Conservation (phyloP, 108 stramenopile species). For the Aurantiochytrium sp. region DNA sequence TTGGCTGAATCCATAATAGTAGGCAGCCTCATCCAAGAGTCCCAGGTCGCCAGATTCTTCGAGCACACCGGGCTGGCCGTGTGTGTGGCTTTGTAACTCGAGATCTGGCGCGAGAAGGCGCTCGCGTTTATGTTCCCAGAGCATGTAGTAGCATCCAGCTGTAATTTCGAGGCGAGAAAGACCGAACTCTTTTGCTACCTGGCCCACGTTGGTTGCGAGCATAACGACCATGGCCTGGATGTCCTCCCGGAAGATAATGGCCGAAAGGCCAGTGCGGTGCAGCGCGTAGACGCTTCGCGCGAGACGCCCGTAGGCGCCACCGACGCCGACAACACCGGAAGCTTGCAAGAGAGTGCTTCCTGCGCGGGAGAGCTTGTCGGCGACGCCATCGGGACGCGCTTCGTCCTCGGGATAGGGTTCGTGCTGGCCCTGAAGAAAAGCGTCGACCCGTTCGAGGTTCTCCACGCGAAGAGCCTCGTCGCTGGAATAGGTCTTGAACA, state of each 20-base stretch:
- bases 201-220: neutral
- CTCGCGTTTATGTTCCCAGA: slow-evolving; percentile 6
- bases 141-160: neutral
- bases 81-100: neutral
- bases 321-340: neutral
- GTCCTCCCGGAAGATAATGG: slow-evolving; percentile 1
- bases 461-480: neutral
- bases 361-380: neutral
- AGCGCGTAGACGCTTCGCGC: neutral
- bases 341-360: neutral
- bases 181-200: neutral
- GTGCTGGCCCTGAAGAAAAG: neutral
- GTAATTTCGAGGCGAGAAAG: neutral
- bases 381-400: neutral
- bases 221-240: slow-evolving; percentile 6
- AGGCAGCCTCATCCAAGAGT: neutral
- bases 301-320: neutral
- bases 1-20: neutral
- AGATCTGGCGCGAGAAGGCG: neutral
- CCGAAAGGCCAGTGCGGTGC: neutral
- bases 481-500: neutral
- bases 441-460: neutral
- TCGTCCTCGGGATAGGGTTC: slow-evolving; percentile 2
- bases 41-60: neutral
- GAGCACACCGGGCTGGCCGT: neutral